Conservation (phyloP, 768 basidiomycete species). For the Russula olivacea region DNA sequence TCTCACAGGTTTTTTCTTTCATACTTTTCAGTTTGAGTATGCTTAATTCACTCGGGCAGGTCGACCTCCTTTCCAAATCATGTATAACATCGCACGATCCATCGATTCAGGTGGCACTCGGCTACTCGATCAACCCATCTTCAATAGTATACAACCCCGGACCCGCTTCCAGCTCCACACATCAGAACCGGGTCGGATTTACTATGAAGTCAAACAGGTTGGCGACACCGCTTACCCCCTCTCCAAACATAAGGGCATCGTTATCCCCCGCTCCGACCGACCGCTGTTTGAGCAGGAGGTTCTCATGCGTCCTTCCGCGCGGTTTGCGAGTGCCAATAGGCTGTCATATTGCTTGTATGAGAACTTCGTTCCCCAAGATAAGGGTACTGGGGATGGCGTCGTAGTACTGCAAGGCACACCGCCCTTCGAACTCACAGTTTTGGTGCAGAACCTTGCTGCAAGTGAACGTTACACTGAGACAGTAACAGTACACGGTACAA, state of each 20-base stretch:
- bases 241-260: constrained; percentile 51
- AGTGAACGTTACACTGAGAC: constrained; percentile 56
- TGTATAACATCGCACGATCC: constrained; percentile 77
- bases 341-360: constrained; percentile 75
- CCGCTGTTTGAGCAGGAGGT: constrained; percentile 85
- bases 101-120: constrained; percentile 61
- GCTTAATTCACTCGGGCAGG: constrained; percentile 40
- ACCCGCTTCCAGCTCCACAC: constrained; percentile 81
- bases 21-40: background rate
- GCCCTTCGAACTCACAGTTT: constrained; percentile 76
- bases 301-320: constrained; percentile 69
- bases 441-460: constrained; percentile 67
- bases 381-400: constrained; percentile 47
- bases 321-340: constrained; percentile 61
- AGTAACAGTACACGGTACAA: constrained; percentile 41
- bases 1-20: constrained; percentile 48
- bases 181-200: constrained; percentile 68
- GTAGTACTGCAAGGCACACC: constrained; percentile 76
- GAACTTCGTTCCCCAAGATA: constrained; percentile 49
- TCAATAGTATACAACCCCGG: constrained; percentile 77
- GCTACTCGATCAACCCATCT: constrained; percentile 68
- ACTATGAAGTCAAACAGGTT: constrained; percentile 86
- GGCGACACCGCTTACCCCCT: constrained; percentile 83
- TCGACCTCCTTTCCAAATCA: constrained; percentile 88
- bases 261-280: constrained; percentile 63